phyloP scores from a whole-genome alignment of 495 filamentous ascomycete genomes.

The Daldinia decipiens region DNA sequence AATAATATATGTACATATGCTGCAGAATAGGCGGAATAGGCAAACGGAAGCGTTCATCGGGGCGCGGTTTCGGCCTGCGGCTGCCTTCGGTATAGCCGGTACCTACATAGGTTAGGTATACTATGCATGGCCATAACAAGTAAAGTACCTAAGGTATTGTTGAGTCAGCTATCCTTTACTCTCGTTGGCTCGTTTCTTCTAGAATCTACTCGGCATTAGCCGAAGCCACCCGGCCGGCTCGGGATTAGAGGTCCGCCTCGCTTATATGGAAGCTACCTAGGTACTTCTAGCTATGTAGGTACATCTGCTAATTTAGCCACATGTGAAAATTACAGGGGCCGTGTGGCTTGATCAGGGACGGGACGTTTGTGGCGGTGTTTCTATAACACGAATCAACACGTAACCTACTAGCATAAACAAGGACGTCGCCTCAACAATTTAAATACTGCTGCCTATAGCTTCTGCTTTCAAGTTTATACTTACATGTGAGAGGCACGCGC shows the following conservation, averaged over 20 bases:
- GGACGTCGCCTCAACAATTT: not conserved
- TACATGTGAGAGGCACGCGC: not conserved
- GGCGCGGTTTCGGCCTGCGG: slow-evolving; percentile 4
- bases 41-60: slow-evolving; percentile 2
- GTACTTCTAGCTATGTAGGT: not conserved
- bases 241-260: not conserved
- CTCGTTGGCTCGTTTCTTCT: slow-evolving; percentile 13
- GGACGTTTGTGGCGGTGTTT: not conserved
- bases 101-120: not conserved
- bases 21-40: not conserved
- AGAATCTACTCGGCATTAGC: slow-evolving; percentile 23
- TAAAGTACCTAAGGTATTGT: no score
- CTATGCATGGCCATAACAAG: no score
- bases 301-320: not conserved
- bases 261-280: not conserved
- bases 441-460: not conserved
- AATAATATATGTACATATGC: not conserved
- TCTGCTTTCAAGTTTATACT: not conserved
- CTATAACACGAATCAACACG: not conserved
- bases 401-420: not conserved
- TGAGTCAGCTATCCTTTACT: slow-evolving; percentile 4
- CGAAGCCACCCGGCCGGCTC: slow-evolving; percentile 21
- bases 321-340: not conserved
- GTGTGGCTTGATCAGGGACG: not conserved
- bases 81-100: not conserved